These are phyloP conservation scores for Priceomyces haplophilus DNA, from an alignment of 805 yeast genomes.

Conservation along the genomic window DNA sequence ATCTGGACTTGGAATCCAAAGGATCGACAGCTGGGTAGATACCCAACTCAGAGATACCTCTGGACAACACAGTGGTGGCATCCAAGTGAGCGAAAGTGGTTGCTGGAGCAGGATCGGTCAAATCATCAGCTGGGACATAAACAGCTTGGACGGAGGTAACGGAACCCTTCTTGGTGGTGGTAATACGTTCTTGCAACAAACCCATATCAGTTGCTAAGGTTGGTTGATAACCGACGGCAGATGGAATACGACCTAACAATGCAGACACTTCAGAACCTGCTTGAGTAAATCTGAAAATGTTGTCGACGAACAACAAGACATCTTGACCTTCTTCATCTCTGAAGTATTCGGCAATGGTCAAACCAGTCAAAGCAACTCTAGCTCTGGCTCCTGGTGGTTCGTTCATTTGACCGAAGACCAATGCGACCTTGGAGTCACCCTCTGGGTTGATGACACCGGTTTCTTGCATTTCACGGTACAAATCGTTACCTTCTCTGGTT, in stretches of 20 bases:
- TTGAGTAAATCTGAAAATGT: conserved; percentile 99
- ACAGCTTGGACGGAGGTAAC: conserved; percentile 99
- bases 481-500: conserved; percentile 99
- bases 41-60: conserved; percentile 99
- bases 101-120: conserved; percentile 99
- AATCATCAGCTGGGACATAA: conserved; percentile 99
- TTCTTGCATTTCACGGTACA: conserved; percentile 99
- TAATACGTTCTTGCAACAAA: conserved; percentile 99
- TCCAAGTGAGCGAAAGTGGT: conserved; percentile 99
- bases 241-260: conserved; percentile 99
- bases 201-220: conserved; percentile 99
- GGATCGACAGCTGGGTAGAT: conserved; percentile 99
- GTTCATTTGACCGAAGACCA: conserved; percentile 99
- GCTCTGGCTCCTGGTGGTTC: conserved; percentile 99
- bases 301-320: conserved; percentile 98
- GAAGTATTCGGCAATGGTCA: conserved; percentile 99
- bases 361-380: conserved; percentile 99
- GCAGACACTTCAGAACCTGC: conserved; percentile 99
- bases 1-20: conserved; percentile 98
- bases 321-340: conserved; percentile 99
- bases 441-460: conserved; percentile 99
- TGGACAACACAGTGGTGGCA: conserved; percentile 99
- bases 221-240: conserved; percentile 99
- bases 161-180: conserved; percentile 99
- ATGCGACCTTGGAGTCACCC: conserved; percentile 99